Base-by-base conservation (phyloP, 305 asterid species). In the Solanum hybrid region DNA sequence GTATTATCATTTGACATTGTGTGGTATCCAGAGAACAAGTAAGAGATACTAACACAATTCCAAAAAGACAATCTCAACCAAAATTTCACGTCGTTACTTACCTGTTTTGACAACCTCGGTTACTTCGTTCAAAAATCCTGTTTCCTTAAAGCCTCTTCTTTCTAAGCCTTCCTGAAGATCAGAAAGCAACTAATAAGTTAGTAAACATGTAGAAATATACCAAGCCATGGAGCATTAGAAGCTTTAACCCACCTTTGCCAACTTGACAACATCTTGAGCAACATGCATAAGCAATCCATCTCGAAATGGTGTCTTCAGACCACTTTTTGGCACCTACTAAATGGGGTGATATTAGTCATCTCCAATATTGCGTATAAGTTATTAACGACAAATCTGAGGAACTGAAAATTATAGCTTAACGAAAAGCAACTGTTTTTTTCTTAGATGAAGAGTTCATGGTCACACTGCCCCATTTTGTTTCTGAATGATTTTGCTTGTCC, bases 241-340 rank as follows among this genome's bases (percentile, higher is more conserved):
- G 13, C 85, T 76, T 31, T 29, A 73, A 88, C 91, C 88, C 91
- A 96, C 99, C 98, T 96, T 96, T 20, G 99, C 98, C 88, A 96
- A 93, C 92, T 96, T 92, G 92, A 97, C 91, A 12, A 97, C 96
- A 79, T 97, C 98, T 91, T 96, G 98, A 31, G 99, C 99, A 35
- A 96, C 96, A 89, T 97, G 99, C 98, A 95, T 96, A 90, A 97
- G 95, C 93, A 96, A 92, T 85, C 99, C 99, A 80, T 96, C 99
- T 31, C 99, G 99, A 90, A 97, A 97, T 77, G 99, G 99, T 17
- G 98, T 97, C 94, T 95, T 93, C 93, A 97, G 89, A 79, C 99
- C 99, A 90, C 90, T 92, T 79, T 90, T 91, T 66, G 98, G 96
- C 40, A 97, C 99, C 99, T 97, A 93, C 80, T 73, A 95, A 66